A percentile compares a stretch with the other conserved stretches of the same genome.
Evolutionary conservation across 257 asterid genomes (phyloP).

Genomic region (Prunella vulgaris): DNA sequence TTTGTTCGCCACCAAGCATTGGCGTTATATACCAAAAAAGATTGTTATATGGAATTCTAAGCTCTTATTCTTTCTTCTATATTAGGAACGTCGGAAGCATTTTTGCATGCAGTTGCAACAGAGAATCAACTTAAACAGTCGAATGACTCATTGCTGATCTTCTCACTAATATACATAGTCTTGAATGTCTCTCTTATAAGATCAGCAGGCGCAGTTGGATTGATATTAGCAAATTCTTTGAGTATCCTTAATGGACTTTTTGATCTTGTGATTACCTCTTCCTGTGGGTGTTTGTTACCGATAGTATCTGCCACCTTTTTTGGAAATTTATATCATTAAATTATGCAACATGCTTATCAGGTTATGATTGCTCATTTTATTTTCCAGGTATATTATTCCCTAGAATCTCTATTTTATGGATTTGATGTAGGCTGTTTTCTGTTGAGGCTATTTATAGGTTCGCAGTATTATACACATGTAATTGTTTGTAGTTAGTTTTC

Average conservation of each 20-base stretch:
- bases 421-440: neutral
- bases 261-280: conserved; percentile 6
- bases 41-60: neutral
- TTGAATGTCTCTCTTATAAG: conserved; percentile 68
- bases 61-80: neutral
- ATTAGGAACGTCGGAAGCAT: conserved; percentile 95
- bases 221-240: conserved; percentile 84
- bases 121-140: conserved; percentile 74
- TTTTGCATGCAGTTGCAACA: conserved; percentile 92
- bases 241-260: conserved; percentile 62
- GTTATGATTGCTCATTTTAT: neutral
- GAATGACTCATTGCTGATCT: conserved; percentile 65
- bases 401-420: neutral
- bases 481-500: neutral
- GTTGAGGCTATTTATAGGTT: conserved; percentile 3
- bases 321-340: neutral
- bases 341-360: neutral
- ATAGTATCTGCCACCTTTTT: neutral
- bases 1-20: neutral
- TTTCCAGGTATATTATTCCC: neutral
- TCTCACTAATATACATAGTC: conserved; percentile 68
- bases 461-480: neutral
- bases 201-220: conserved; percentile 86
- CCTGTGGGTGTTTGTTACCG: neutral
- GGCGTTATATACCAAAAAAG: neutral